Conservation (phyloP, 768 basidiomycete species). For the Galerina marginata region DNA sequence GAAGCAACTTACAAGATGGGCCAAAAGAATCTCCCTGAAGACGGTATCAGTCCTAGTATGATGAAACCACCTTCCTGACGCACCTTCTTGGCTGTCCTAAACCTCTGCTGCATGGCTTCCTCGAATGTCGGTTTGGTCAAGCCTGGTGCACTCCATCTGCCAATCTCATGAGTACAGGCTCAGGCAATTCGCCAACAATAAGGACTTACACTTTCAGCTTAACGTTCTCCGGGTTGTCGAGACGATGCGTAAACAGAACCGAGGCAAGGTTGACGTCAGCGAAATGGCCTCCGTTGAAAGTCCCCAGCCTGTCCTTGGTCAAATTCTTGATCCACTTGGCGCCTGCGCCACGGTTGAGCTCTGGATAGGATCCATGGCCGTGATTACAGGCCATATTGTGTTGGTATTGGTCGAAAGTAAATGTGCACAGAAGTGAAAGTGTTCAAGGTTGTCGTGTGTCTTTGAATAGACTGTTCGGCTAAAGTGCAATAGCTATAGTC, state of each 20-base stretch:
- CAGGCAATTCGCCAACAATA: too few relatives aligned
- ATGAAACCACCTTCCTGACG: neutral
- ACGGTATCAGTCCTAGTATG: too few relatives aligned
- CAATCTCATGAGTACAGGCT: neutral
- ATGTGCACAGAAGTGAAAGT: neutral
- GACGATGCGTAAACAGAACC: conserved; percentile 73
- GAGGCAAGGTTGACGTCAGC: conserved; percentile 80
- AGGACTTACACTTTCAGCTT: conserved; percentile 68
- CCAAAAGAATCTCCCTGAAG: conserved; percentile 81
- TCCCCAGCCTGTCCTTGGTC: conserved; percentile 62
- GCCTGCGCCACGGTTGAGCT: conserved; percentile 63
- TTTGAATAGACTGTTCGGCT: too few relatives aligned
- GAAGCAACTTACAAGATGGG: conserved; percentile 81
- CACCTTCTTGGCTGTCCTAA: conserved; percentile 80
- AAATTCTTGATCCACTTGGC: conserved; percentile 85
- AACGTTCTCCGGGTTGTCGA: conserved; percentile 71
- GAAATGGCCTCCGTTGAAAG: conserved; percentile 82
- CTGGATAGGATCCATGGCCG: conserved; percentile 49
- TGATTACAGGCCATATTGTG: conserved; percentile 23
- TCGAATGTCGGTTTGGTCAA: conserved; percentile 84
- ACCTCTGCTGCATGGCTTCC: conserved; percentile 86
- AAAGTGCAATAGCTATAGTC: too few relatives aligned
- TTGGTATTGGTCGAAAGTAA: neutral
- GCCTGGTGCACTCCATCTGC: conserved; percentile 87
- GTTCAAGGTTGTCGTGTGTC: too few relatives aligned